phyloP scores from a whole-genome alignment of 768 basidiomycete species.

The Brasilioporus rufonigricans region DNA sequence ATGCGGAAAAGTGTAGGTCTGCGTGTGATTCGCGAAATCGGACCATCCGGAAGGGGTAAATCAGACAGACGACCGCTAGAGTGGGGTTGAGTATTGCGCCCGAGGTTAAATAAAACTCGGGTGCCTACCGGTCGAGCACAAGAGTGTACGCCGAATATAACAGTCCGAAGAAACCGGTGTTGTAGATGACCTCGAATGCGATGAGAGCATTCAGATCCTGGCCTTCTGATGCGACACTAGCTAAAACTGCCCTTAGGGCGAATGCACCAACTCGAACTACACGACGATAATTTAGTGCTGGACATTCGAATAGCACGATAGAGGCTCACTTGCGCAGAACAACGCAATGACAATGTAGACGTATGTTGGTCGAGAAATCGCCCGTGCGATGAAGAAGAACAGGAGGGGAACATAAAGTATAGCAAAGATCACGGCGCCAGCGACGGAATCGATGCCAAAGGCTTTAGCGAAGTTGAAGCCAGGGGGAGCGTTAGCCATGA shows the following conservation, averaged over 20 bases:
- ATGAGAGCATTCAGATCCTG: conserved; percentile 23
- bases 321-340: conserved; percentile 29
- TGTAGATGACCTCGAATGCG: conserved; percentile 33
- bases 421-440: conserved; percentile 33
- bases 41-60: conserved; percentile 21
- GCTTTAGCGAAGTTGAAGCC: conserved; percentile 23
- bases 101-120: not conserved
- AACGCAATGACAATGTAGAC: conserved; percentile 29
- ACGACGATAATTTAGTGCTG: not conserved
- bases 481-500: conserved; percentile 18
- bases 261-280: conserved; percentile 34
- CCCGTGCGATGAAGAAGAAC: conserved; percentile 18
- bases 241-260: conserved; percentile 27
- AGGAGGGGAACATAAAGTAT: conserved; percentile 29
- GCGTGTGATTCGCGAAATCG: conserved; percentile 21
- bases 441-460: conserved; percentile 31
- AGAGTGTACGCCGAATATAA: conserved; percentile 35
- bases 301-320: not conserved
- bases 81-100: not conserved
- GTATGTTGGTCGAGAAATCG: conserved; percentile 25
- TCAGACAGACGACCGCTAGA: conserved; percentile 23
- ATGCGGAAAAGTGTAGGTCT: conserved; percentile 25
- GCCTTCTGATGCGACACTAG: conserved; percentile 20
- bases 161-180: conserved; percentile 35
- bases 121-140: conserved; percentile 30